Percentiles rank a stretch among this genome's conserved stretches.
These are phyloP conservation scores for Colletotrichum limetticola DNA, from an alignment of 2,329 filamentous ascomycete genomes.

Conservation along the genomic window DNA sequence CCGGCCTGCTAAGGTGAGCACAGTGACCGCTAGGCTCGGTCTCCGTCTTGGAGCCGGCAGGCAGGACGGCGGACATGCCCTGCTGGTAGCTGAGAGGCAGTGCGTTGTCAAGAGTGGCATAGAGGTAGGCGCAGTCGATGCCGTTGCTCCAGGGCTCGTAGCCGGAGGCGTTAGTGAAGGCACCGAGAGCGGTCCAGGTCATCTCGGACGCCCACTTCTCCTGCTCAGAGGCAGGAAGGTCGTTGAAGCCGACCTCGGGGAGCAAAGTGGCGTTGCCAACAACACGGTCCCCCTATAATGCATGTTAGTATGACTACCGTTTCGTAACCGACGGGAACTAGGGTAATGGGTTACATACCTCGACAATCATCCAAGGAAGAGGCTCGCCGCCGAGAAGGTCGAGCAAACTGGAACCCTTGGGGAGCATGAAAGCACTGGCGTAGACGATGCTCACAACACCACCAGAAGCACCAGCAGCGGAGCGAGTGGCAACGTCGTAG, in stretches of 20 bases:
- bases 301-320: constrained; percentile 16
- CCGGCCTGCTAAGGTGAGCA: constrained; percentile 27
- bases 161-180: constrained; percentile 28
- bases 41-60: constrained; percentile 27
- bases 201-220: constrained; percentile 30
- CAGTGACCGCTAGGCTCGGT: constrained; percentile 31
- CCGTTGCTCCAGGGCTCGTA: constrained; percentile 44
- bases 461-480: constrained; percentile 44
- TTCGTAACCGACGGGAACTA: constrained; percentile 15
- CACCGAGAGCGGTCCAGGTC: constrained; percentile 29
- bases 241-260: constrained; percentile 33
- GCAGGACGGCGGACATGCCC: constrained; percentile 37
- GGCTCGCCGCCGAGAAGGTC: constrained; percentile 38
- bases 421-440: constrained; percentile 46
- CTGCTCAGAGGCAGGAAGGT: constrained; percentile 26
- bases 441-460: constrained; percentile 52
- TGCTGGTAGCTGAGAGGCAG: constrained; percentile 38
- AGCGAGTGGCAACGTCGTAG: constrained; percentile 46
- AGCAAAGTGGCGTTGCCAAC: constrained; percentile 28
- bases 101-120: constrained; percentile 40
- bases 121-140: constrained; percentile 41
- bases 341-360: constrained; percentile 34
- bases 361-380: constrained; percentile 42
- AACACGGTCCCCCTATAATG: constrained; percentile 20
- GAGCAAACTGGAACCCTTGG: constrained; percentile 40